These are phyloP conservation scores for Trifolium repens DNA, from an alignment of 306 rosid genomes.

Conservation along the genomic window DNA sequence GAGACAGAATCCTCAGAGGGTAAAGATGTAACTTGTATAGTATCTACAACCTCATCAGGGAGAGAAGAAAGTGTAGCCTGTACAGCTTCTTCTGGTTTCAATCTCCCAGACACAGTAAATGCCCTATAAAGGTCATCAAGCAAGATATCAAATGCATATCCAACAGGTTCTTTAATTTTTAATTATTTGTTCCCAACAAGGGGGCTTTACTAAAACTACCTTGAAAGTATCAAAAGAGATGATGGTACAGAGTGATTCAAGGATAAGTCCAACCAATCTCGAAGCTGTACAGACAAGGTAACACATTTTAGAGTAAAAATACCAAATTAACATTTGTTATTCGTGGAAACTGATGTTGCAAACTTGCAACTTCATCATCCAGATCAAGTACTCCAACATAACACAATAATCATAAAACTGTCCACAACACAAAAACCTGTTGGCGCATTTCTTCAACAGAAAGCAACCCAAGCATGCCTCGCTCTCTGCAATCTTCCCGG, in stretches of 20 bases:
- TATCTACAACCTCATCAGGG: constrained; percentile 96
- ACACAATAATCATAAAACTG: constrained; percentile 31
- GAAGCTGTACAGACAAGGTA: constrained; percentile 63
- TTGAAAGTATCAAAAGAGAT: constrained; percentile 95
- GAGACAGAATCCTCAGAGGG: constrained; percentile 93
- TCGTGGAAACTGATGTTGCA: constrained; percentile 26
- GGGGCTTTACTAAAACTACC: constrained; percentile 55
- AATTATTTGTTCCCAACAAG: background rate
- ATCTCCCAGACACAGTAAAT: constrained; percentile 80
- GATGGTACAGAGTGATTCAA: constrained; percentile 92
- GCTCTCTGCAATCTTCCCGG: constrained; percentile 92
- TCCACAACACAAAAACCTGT: constrained; percentile 61
- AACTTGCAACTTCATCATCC: constrained; percentile 13
- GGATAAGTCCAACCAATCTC: constrained; percentile 97
- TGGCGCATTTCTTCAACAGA: constrained; percentile 98
- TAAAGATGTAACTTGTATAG: constrained; percentile 82
- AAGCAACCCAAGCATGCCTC: constrained; percentile 95
- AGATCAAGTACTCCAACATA: constrained; percentile 37
- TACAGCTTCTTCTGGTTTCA: constrained; percentile 88
- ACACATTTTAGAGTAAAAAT: constrained; percentile 31
- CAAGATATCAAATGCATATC: constrained; percentile 42
- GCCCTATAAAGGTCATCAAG: constrained; percentile 60
- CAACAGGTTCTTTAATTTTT: constrained; percentile 8
- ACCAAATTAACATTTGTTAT: constrained; percentile 37
- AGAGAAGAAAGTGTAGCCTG: constrained; percentile 90